phyloP scores from a whole-genome alignment of 2,329 filamentous ascomycete species.

The Salinomyces thailandicus region DNA sequence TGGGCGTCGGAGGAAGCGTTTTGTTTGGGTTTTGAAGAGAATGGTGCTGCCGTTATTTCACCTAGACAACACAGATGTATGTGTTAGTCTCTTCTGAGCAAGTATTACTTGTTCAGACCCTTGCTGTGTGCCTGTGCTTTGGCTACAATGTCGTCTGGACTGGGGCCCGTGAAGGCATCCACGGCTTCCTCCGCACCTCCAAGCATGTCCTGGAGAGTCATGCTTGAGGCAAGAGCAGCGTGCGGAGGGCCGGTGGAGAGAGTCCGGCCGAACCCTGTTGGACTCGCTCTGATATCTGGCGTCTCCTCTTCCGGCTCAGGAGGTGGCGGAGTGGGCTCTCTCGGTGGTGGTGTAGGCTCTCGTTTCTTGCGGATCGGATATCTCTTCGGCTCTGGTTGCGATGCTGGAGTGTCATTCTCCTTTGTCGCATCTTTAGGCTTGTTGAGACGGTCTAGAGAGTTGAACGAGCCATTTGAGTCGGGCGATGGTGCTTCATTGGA shows the following conservation, averaged over 20 bases:
- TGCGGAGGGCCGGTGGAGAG: slow-evolving; percentile 10
- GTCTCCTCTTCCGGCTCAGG: slow-evolving; percentile 16
- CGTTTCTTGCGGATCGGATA: slow-evolving; percentile 22
- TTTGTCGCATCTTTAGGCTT: slow-evolving; percentile 16
- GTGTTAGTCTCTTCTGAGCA: slow-evolving; percentile 11
- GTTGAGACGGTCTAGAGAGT: slow-evolving; percentile 35
- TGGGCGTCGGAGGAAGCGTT: slow-evolving; percentile 9
- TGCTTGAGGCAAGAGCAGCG: slow-evolving; percentile 3
- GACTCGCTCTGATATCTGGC: slow-evolving; percentile 21
- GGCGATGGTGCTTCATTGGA: slow-evolving; percentile 6
- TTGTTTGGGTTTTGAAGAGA: slow-evolving; percentile 7
- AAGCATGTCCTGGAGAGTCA: slow-evolving; percentile 19
- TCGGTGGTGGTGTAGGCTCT: slow-evolving; percentile 20
- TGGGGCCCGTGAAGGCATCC: slow-evolving; percentile 21
- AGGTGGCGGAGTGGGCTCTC: slow-evolving; percentile 17
- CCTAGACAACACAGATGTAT: neutral
- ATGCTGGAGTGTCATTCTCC: slow-evolving; percentile 14
- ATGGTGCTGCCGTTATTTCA: too few relatives aligned
- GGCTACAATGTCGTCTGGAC: slow-evolving; percentile 24
- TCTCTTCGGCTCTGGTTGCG: slow-evolving; percentile 59
- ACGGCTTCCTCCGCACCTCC: slow-evolving; percentile 8
- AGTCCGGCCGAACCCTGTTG: slow-evolving; percentile 21
- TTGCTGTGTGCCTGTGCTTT: slow-evolving; percentile 23
- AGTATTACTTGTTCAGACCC: slow-evolving; percentile 22
- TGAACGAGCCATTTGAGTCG: slow-evolving; percentile 24